Conservation (phyloP, 2,329 filamentous ascomycete species). For the Diplodia intermedia region DNA sequence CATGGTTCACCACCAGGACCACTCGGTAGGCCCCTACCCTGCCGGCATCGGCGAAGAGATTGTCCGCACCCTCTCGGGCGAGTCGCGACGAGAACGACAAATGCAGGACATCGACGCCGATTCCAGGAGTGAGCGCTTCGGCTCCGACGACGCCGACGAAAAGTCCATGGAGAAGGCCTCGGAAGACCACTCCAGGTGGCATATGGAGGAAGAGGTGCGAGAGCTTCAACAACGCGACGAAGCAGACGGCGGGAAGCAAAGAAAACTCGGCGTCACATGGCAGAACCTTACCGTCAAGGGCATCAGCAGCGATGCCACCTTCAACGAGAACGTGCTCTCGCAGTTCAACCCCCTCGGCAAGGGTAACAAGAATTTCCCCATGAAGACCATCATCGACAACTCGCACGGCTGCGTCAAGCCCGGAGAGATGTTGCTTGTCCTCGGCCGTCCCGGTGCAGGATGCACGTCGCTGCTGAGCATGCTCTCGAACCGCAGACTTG, state of each 20-base stretch:
- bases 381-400: constrained; percentile 33
- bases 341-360: constrained; percentile 29
- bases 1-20: constrained; percentile 8
- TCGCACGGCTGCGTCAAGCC: constrained; percentile 62
- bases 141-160: constrained; percentile 23
- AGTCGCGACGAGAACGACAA: background rate
- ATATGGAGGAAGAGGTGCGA: constrained; percentile 14
- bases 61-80: constrained; percentile 21
- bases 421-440: constrained; percentile 71
- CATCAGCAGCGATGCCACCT: constrained; percentile 25
- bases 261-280: constrained; percentile 31
- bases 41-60: constrained; percentile 25
- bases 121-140: constrained; percentile 29
- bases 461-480: constrained; percentile 86
- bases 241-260: constrained; percentile 17
- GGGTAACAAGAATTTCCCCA: constrained; percentile 9
- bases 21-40: constrained; percentile 13
- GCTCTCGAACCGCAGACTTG: constrained; percentile 54
- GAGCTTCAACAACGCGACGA: constrained; percentile 16
- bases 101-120: constrained; percentile 21
- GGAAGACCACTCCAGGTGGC: constrained; percentile 11
- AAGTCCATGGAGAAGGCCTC: constrained; percentile 16
- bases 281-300: constrained; percentile 32
- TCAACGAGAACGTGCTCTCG: constrained; percentile 34
- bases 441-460: constrained; percentile 74